Percentiles rank a stretch among this genome's conserved stretches.
phyloP scores from a whole-genome alignment of 306 rosid genomes.

The Ceratonia siliqua region DNA sequence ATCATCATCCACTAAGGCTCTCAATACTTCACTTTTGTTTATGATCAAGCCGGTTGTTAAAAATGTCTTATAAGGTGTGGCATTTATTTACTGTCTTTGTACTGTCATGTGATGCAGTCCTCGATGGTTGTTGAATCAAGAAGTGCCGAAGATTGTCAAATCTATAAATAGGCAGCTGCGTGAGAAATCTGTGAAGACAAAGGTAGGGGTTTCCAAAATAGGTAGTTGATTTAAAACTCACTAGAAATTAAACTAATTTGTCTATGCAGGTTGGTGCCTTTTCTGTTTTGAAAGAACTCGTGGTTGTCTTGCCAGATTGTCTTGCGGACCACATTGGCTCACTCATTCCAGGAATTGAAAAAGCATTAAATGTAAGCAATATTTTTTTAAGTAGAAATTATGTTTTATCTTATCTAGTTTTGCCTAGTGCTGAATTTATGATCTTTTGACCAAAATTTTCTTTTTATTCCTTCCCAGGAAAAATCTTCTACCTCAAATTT shows the following conservation, averaged over 20 bases:
- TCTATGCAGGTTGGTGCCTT: slow-evolving; percentile 89
- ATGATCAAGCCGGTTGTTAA: background rate
- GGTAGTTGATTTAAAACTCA: slow-evolving; percentile 24
- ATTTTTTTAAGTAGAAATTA: slow-evolving; percentile 15
- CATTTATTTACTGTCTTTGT: slow-evolving; percentile 35
- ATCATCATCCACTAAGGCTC: background rate
- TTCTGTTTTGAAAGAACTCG: slow-evolving; percentile 96
- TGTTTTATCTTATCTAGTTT: background rate
- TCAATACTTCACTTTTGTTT: background rate
- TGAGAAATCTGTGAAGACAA: slow-evolving; percentile 96
- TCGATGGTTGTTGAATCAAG: slow-evolving; percentile 96
- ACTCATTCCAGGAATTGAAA: slow-evolving; percentile 97
- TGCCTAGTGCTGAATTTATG: slow-evolving; percentile 22
- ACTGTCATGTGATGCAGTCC: slow-evolving; percentile 70
- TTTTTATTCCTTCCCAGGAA: slow-evolving; percentile 53
- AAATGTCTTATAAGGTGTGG: slow-evolving; percentile 6
- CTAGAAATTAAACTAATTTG: slow-evolving; percentile 32
- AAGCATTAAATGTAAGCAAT: slow-evolving; percentile 79
- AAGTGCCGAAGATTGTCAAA: slow-evolving; percentile 84
- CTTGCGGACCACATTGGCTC: slow-evolving; percentile 98
- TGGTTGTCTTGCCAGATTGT: slow-evolving; percentile 96
- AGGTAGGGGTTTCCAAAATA: slow-evolving; percentile 53
- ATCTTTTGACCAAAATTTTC: slow-evolving; percentile 13
- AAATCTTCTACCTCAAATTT: slow-evolving; percentile 96
- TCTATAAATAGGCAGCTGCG: slow-evolving; percentile 95